Percentiles rank a stretch among this genome's conserved stretches.
Conservation (phyloP, 2,329 filamentous ascomycete genomes). For the Fusarium concolor region DNA sequence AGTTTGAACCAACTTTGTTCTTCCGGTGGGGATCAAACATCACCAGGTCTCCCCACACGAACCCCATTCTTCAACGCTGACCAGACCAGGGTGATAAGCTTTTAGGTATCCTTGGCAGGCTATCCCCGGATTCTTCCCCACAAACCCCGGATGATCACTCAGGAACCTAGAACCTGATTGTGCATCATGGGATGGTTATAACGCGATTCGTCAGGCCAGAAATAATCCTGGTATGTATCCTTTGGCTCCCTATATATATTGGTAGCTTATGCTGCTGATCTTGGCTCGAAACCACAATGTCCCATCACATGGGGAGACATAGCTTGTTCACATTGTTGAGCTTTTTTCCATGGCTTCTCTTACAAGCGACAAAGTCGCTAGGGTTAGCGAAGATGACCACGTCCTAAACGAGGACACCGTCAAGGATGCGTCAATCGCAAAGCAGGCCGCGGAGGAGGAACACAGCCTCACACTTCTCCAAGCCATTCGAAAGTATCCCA, state of each 20-base stretch:
- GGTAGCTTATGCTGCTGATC: slow-evolving; percentile 7
- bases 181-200: neutral
- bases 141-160: slow-evolving; percentile 9
- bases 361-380: slow-evolving; percentile 30
- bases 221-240: neutral
- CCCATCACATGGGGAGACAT: no score
- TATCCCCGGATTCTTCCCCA: slow-evolving; percentile 21
- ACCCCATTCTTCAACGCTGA: slow-evolving; percentile 4
- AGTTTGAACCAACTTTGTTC: neutral
- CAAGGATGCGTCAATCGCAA: slow-evolving; percentile 31
- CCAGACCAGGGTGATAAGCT: slow-evolving; percentile 6
- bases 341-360: slow-evolving; percentile 5
- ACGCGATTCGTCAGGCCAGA: neutral
- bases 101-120: neutral
- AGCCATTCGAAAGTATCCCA: slow-evolving; percentile 29
- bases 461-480: slow-evolving; percentile 28
- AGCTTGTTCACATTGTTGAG: neutral
- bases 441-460: slow-evolving; percentile 31
- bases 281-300: neutral
- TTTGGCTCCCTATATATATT: slow-evolving; percentile 14
- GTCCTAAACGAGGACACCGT: neutral
- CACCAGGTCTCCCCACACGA: slow-evolving; percentile 8
- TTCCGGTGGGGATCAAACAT: slow-evolving; percentile 12
- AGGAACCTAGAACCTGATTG: neutral
- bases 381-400: slow-evolving; percentile 34